Evolutionary conservation across 192 early-diverging fungal species (phyloP).

Genomic region (Mortierella antarctica): DNA sequence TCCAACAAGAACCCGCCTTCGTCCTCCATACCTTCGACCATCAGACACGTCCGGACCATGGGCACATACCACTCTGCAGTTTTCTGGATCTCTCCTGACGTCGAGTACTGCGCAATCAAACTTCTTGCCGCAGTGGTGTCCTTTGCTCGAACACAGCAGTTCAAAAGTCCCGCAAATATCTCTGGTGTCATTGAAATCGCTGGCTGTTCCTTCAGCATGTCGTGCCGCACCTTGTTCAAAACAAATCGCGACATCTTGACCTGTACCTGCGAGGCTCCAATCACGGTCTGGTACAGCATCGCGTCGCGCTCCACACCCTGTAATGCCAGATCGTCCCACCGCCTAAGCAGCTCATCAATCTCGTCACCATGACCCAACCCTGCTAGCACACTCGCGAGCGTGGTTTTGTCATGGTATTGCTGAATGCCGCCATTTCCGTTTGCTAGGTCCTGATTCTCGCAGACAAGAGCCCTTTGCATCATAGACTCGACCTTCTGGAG

Average conservation of each 20-base stretch:
- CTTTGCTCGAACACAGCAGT: constrained; percentile 43
- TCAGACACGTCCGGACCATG: constrained; percentile 42
- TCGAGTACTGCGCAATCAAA: constrained; percentile 32
- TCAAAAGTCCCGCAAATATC: constrained; percentile 37
- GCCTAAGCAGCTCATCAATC: constrained; percentile 23
- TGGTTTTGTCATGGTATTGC: constrained; percentile 25
- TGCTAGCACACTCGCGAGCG: constrained; percentile 28
- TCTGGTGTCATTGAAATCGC: constrained; percentile 23
- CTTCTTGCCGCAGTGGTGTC: constrained; percentile 23
- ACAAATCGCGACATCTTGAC: constrained; percentile 32
- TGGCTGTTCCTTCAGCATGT: constrained; percentile 38
- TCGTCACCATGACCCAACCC: constrained; percentile 37
- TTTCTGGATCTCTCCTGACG: constrained; percentile 36
- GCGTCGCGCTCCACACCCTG: constrained; percentile 37
- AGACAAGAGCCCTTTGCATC: constrained; percentile 11
- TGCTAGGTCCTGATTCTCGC: not conserved
- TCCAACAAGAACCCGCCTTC: constrained; percentile 36
- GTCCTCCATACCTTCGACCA: constrained; percentile 36
- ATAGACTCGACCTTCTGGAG: constrained; percentile 22
- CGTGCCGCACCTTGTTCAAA: constrained; percentile 11
- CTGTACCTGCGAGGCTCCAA: constrained; percentile 37
- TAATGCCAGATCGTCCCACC: constrained; percentile 35
- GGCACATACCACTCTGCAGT: constrained; percentile 43
- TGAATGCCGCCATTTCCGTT: not conserved
- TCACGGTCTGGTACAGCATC: constrained; percentile 42